Evolutionary conservation across 2,329 filamentous ascomycete genomes (phyloP).

Genomic region (Cytospora piceicola): DNA sequence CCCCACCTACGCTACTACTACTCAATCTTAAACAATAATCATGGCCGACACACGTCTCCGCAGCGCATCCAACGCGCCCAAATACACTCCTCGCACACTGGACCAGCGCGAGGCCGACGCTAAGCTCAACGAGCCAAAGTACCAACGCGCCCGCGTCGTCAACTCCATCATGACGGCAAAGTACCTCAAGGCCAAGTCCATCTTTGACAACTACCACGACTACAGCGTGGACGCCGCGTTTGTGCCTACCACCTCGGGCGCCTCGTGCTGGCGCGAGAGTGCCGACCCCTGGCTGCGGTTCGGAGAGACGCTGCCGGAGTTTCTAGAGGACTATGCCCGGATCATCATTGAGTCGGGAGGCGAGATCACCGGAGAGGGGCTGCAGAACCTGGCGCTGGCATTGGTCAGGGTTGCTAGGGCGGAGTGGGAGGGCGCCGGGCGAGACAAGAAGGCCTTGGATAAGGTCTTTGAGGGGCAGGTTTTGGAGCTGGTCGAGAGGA

Average conservation of each 20-base stretch:
- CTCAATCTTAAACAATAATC: background rate
- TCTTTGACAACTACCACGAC: conserved; percentile 30
- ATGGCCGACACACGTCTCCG: conserved; percentile 24
- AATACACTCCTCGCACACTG: conserved; percentile 30
- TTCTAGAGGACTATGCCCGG: conserved; percentile 27
- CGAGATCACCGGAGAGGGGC: conserved; percentile 28
- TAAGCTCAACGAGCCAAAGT: conserved; percentile 31
- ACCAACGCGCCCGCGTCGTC: conserved; percentile 31
- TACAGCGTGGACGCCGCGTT: conserved; percentile 30
- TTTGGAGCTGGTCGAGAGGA: conserved; percentile 23
- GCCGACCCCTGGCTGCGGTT: conserved; percentile 32
- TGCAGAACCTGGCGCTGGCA: conserved; percentile 28
- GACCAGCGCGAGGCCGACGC: conserved; percentile 32
- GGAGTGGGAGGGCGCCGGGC: conserved; percentile 30
- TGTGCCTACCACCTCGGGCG: conserved; percentile 14
- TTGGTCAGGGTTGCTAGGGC: conserved; percentile 29
- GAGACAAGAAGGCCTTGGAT: conserved; percentile 26
- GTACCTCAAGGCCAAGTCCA: conserved; percentile 32
- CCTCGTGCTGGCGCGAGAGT: conserved; percentile 25
- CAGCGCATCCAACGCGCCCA: conserved; percentile 23
- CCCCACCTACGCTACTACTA: background rate
- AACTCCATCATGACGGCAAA: conserved; percentile 32
- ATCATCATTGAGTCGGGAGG: conserved; percentile 25
- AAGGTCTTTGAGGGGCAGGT: conserved; percentile 23
- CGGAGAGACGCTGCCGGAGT: conserved; percentile 28